These are phyloP conservation scores for Ceratopteris richardii DNA, from an alignment of 75 land plant genomes.

Conservation along the genomic window DNA sequence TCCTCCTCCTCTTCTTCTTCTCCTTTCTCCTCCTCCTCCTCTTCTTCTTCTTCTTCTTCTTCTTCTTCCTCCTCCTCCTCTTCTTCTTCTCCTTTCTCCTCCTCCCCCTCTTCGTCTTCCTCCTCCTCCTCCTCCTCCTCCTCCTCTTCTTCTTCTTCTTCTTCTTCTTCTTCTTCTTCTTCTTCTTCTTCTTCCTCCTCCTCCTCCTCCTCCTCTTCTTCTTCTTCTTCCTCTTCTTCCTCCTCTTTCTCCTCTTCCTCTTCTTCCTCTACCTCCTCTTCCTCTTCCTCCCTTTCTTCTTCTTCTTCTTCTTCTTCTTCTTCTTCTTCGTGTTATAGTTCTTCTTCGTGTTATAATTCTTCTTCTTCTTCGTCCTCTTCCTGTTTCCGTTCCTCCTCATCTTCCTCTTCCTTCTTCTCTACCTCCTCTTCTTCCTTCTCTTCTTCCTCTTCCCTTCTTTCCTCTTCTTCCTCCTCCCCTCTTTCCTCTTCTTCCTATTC, in stretches of 20 bases:
- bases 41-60: background rate
- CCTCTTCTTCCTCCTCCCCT: no score
- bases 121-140: no score
- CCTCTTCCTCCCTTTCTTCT: background rate
- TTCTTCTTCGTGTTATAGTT: background rate
- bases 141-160: background rate
- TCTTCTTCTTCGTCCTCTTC: no score
- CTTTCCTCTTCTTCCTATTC: no score
- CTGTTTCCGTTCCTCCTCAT: no score
- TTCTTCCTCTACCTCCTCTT: background rate
- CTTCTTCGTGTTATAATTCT: background rate
- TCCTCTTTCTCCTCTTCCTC: background rate
- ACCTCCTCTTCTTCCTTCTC: no score
- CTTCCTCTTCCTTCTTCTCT: no score
- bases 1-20: background rate
- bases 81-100: background rate
- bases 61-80: background rate
- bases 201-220: background rate
- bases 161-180: background rate
- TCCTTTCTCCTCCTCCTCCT: background rate
- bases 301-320: background rate
- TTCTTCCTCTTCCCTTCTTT: no score
- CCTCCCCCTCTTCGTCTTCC: no score
- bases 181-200: background rate
- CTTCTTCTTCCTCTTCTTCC: background rate